Percentiles rank a stretch among this genome's conserved stretches.
phyloP scores from a whole-genome alignment of 371 early-diverging fungal species.

The Apophysomyces trapeziformis region DNA sequence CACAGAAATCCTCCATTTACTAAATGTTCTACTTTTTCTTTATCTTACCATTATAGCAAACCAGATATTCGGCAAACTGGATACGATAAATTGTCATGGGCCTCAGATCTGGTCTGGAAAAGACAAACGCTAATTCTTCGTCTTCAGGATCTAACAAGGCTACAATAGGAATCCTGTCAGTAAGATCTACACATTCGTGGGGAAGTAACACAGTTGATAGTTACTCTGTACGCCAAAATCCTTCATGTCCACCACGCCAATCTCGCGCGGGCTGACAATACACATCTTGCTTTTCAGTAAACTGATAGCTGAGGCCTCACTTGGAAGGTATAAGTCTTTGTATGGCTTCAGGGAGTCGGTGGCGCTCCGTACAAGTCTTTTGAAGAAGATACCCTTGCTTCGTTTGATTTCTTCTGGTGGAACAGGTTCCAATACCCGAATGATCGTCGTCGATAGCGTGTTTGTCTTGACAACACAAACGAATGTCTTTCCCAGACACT shows the following conservation, averaged over 20 bases:
- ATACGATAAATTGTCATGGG: conserved; percentile 84
- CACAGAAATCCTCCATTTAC: conserved; percentile 56
- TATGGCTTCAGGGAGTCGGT: conserved; percentile 64
- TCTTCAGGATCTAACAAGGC: conserved; percentile 47
- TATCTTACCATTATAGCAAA: conserved; percentile 76
- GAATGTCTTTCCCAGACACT: conserved; percentile 71
- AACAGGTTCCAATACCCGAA: conserved; percentile 80
- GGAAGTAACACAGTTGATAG: not conserved
- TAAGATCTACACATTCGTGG: no score
- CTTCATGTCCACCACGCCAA: conserved; percentile 90
- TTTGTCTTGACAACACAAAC: conserved; percentile 77
- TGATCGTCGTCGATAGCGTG: conserved; percentile 68
- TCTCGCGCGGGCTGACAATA: conserved; percentile 90
- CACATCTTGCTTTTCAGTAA: conserved; percentile 85
- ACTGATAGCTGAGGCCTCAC: conserved; percentile 85
- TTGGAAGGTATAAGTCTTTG: conserved; percentile 90
- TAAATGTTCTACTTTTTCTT: not conserved
- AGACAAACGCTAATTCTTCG: conserved; percentile 32
- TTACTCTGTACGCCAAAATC: conserved; percentile 59
- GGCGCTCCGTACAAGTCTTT: conserved; percentile 54
- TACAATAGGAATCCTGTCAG: not conserved
- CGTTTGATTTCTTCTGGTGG: conserved; percentile 61
- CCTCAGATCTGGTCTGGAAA: conserved; percentile 29
- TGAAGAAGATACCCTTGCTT: conserved; percentile 47
- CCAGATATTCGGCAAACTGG: conserved; percentile 73